Base-by-base conservation (phyloP, 441 rosid species). In the Adansonia gregorii region DNA sequence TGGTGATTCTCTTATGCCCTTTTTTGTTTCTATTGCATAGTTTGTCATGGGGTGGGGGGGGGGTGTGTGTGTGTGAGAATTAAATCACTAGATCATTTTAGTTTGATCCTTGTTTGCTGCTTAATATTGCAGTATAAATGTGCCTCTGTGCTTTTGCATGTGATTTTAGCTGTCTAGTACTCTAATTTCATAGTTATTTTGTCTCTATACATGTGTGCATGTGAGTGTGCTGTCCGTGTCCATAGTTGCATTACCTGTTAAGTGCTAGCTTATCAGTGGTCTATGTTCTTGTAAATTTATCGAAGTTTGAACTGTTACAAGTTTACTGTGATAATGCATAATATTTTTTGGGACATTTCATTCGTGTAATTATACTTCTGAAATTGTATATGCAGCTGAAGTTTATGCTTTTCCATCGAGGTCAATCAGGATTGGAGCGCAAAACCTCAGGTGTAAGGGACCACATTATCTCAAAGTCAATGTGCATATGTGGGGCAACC, bases 391-490 rank as follows among this genome's bases (percentile, higher is more conserved):
- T 75, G 48, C 67, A 72, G 54, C 72, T 84, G 76, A 85, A 24
- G 65, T 56, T 83, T 52, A 8, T 75, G 69, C 65, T 80, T 64
- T n/a, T n/a, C n/a, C n/a, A n/a, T n/a, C n/a, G n/a, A n/a, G n/a
- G n/a, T n/a, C n/a, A n/a, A n/a, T n/a, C n/a, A n/a, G 99, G 98
- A 31, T 61, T 94, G 92, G 97, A 94, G 89, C 85, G 93, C 79
- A 97, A 93, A 89, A 97, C 94, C 60, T 73, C 88, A 97, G 99
- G 99, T 85, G 94, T 97, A 43, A 92, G 98, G 85, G 93, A 94
- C 75, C 83, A 87, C 79, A 97, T 94, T 78, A 93, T 97, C 78
- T 85, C 96, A 31, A 91, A 88, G 82, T 87, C 94, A 24, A 85
- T 82, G 84, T 97, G 99, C 79, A 89, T 94, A 24, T 97, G 99